These are phyloP conservation scores for Dothiorella sarmentorum DNA, from an alignment of 2,329 filamentous ascomycete genomes.

Conservation along the genomic window DNA sequence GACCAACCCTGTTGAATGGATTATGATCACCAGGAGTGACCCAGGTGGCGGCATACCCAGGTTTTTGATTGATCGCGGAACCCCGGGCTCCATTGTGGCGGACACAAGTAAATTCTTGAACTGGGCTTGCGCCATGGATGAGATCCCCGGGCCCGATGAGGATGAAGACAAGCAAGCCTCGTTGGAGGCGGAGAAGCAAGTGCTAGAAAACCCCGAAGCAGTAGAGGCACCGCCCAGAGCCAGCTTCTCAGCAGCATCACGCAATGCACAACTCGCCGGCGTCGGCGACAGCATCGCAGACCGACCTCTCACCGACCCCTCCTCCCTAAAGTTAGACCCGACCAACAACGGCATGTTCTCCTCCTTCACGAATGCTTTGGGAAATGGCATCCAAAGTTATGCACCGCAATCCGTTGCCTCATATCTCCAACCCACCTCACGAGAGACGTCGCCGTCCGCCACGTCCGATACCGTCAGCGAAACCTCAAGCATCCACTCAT, in stretches of 20 bases:
- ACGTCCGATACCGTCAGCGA: constrained; percentile 25
- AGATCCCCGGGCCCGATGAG: constrained; percentile 37
- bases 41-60: constrained; percentile 83
- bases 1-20: constrained; percentile 74
- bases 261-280: constrained; percentile 36
- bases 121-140: constrained; percentile 62
- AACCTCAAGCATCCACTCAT: constrained; percentile 27
- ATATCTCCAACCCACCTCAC: constrained; percentile 10
- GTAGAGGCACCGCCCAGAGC: not conserved
- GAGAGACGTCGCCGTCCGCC: constrained; percentile 25
- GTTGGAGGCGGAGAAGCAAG: not conserved
- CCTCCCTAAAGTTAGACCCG: constrained; percentile 20
- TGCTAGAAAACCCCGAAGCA: not conserved
- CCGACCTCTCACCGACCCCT: constrained; percentile 23
- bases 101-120: constrained; percentile 80
- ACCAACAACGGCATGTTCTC: constrained; percentile 19
- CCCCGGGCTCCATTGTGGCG: constrained; percentile 72
- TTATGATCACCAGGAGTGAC: constrained; percentile 88
- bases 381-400: constrained; percentile 16
- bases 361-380: not conserved
- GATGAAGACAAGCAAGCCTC: constrained; percentile 20
- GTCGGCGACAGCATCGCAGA: constrained; percentile 36
- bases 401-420: constrained; percentile 15
- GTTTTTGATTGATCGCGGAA: constrained; percentile 88
- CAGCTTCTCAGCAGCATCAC: constrained; percentile 29